phyloP scores from a whole-genome alignment of 2,329 filamentous ascomycete species.

The Diaporthe longicolla region DNA sequence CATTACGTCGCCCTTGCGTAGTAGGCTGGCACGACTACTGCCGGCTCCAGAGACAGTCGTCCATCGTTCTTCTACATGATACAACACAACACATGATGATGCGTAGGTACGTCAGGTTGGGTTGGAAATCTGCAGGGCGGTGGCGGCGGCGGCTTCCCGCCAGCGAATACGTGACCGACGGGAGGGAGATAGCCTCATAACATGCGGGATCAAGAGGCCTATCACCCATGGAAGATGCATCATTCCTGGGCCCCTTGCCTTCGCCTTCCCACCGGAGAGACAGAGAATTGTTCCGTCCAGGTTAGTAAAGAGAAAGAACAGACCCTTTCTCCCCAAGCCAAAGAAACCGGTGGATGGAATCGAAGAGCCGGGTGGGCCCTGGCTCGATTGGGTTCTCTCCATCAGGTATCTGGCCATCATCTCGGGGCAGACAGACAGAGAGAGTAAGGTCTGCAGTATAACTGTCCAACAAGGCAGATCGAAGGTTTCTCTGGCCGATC shows the following conservation, averaged over 20 bases:
- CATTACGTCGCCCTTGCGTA: constrained; percentile 13
- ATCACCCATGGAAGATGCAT: not conserved
- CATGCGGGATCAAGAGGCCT: not conserved
- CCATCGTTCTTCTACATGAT: not conserved
- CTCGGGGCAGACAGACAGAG: not conserved
- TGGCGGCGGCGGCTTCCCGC: not conserved
- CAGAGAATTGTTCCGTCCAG: not conserved
- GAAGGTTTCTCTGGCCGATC: not conserved
- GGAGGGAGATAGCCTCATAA: not conserved
- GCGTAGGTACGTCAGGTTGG: not conserved
- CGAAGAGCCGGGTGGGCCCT: constrained; percentile 2
- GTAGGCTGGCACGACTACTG: not conserved
- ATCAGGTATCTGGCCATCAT: constrained; percentile 24
- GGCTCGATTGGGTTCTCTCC: constrained; percentile 17
- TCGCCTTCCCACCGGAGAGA: constrained; percentile 17
- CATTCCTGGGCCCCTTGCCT: not conserved
- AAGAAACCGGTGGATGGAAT: not conserved
- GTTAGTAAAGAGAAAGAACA: not conserved
- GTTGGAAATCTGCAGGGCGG: not conserved
- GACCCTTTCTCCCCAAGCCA: not conserved
- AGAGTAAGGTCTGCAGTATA: not conserved
- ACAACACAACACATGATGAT: not conserved
- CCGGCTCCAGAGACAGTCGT: not conserved
- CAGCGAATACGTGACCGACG: constrained; percentile 8
- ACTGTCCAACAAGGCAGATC: not conserved